Conservation (phyloP, 169 alveolate genomes). For the Cyclospora cayetanensis region DNA sequence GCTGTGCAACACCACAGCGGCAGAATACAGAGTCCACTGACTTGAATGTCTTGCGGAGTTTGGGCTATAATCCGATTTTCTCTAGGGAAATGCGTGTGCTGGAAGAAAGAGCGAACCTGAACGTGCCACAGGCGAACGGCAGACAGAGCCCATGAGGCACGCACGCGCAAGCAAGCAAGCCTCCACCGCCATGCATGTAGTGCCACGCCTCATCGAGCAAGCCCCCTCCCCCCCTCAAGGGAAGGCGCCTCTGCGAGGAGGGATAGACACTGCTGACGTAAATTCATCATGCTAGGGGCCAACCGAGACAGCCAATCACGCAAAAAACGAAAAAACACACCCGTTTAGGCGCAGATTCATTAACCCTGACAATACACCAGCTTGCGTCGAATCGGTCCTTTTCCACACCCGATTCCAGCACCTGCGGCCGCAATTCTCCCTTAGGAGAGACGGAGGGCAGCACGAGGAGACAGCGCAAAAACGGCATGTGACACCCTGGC, state of each 20-base stretch:
- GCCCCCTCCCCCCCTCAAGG: no score
- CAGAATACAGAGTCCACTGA: neutral
- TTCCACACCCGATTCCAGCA: constrained; percentile 70
- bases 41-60: constrained; percentile 30
- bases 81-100: constrained; percentile 29
- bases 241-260: no score
- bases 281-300: no score
- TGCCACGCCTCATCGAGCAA: no score
- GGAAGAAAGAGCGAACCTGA: constrained; percentile 57
- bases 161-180: no score
- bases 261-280: no score
- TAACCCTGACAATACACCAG: constrained; percentile 73
- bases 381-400: constrained; percentile 68
- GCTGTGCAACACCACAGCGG: no score
- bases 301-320: neutral
- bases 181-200: no score
- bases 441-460: neutral
- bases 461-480: neutral
- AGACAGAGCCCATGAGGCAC: no score
- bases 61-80: constrained; percentile 42
- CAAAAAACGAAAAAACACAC: neutral
- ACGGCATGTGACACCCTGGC: no score
- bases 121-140: no score
- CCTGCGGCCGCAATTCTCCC: constrained; percentile 70
- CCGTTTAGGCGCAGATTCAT: constrained; percentile 70